These are phyloP conservation scores for Yamagishiella unicocca DNA, from an alignment of 139 green algal species.

Conservation along the genomic window DNA sequence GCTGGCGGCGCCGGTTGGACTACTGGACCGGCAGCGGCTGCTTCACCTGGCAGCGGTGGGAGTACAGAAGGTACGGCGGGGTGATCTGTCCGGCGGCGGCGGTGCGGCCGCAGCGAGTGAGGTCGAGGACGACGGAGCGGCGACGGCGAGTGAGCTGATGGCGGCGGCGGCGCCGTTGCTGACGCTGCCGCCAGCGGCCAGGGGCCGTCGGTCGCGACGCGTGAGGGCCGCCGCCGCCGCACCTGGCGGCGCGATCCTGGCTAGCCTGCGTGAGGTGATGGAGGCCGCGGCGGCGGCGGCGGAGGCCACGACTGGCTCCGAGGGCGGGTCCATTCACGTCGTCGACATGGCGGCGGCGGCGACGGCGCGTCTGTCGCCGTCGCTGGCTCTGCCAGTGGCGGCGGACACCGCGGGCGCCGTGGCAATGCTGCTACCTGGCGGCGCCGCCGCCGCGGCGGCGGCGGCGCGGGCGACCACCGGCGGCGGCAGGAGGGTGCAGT, in stretches of 20 bases:
- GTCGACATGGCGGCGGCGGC: background rate
- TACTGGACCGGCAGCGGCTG: constrained; percentile 33
- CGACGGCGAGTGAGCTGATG: too few relatives aligned
- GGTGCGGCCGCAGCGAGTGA: background rate
- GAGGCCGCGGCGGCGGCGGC: background rate
- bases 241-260: background rate
- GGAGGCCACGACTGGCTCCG: too few relatives aligned
- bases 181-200: background rate
- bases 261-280: background rate
- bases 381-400: background rate
- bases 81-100: background rate
- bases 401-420: background rate
- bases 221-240: background rate
- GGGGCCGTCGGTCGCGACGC: background rate
- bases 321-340: background rate
- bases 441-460: background rate
- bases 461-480: background rate
- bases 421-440: too few relatives aligned
- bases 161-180: background rate
- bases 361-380: background rate
- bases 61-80: background rate
- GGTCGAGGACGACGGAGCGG: background rate
- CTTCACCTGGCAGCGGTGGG: constrained; percentile 24
- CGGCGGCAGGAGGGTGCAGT: background rate
- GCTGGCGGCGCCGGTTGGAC: background rate